Base-by-base conservation (phyloP, 306 rosid genomes). In the Astragalus membranaceus region DNA sequence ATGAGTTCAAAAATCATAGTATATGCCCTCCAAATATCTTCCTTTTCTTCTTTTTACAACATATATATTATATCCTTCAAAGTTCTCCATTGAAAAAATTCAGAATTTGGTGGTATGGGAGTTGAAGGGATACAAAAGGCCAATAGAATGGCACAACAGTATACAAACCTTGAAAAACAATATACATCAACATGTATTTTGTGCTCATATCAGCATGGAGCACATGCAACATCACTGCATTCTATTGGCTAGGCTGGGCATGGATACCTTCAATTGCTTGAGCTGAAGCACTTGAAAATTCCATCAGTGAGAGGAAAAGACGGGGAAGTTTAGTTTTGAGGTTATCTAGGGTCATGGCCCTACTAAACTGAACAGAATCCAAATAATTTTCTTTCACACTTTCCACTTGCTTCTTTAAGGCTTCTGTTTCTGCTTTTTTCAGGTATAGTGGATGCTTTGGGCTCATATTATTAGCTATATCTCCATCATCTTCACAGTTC, bases 301-400 rank as follows among this genome's bases (percentile, higher is more conserved):
- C 81, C 83, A 79, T 58, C 6, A 95, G 75, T 20, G 86, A 70
- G 73, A 76, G 77, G 80, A 95, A 95, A 50, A 88, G 88, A 9
- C 56, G 67, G 14, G 99, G 99, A 55, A 95, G 99, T 51, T 48
- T 69, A 35, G 74, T 82, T 83, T 80, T 85, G 75, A 91, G 87
- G 57, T 72, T 71, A 44, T 79, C 75, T 67, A 91, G 69, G 13
- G 92, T 85, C 95, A 86, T 79, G 71, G 64, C 59, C 53, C 63
- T 85, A 56, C 80, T 80, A 30, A 4, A 64, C 60, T 83, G 87
- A n/a, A 83, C 88, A n/a, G 87, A 74, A n/a, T 81, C 39, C 67
- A 69, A 53, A 81, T 83, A 86, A 49, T 74, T 82, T 37, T 66
- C 83, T 78, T 70, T 81, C 78, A 83, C 91, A 10, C n/a, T 43